Base-by-base conservation (phyloP, 2,329 filamentous ascomycete genomes). In the Epichloe sibirici region DNA sequence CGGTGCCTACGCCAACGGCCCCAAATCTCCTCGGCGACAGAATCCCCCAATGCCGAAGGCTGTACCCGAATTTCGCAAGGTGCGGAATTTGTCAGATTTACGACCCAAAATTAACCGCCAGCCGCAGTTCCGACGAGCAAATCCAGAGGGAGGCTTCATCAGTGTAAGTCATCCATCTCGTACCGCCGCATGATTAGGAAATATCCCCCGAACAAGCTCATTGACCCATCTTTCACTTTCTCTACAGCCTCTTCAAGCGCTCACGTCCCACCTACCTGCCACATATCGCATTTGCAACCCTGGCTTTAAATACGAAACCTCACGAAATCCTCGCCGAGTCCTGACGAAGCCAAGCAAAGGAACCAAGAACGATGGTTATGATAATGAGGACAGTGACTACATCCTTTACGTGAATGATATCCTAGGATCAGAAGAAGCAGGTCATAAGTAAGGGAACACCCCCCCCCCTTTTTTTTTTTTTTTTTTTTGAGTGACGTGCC, bases 391-490 rank as follows among this genome's bases (percentile, higher is more conserved):
- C 61, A 97, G 93, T 68, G 93, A 98, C 66, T 98, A 98, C 66
- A 98, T 98, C 63, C 81, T 98, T 60, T 98, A 97, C 62, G 93
- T 98, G 62, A 98, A 98, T 68, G 93, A 98, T 66, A 98, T 98
- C 58, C 75, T 98, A 51, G 93, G 93, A 9, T 97, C 91, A 13
- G 93, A 98, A 70, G 93, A 98, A 69, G 91, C 91, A 57, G 93
- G 93, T 42, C 93, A 98, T 74, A 98, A 97, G 88, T 90, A 74
- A 61, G 83, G 38, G n/a, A 45, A 4, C 3, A n/a, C 15, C 8
- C 38, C 47, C 28, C 28, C 7, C 2, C 25, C n/a, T n/a, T n/a
- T n/a, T n/a, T n/a, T n/a, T n/a, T n/a, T n/a, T n/a, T n/a, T n/a
- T n/a, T n/a, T n/a, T n/a, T n/a, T 21, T 21, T 21, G 2, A n/a